Base-by-base conservation (phyloP, 1,284 basidiomycete genomes). In the Apiotrichum brassicae region DNA sequence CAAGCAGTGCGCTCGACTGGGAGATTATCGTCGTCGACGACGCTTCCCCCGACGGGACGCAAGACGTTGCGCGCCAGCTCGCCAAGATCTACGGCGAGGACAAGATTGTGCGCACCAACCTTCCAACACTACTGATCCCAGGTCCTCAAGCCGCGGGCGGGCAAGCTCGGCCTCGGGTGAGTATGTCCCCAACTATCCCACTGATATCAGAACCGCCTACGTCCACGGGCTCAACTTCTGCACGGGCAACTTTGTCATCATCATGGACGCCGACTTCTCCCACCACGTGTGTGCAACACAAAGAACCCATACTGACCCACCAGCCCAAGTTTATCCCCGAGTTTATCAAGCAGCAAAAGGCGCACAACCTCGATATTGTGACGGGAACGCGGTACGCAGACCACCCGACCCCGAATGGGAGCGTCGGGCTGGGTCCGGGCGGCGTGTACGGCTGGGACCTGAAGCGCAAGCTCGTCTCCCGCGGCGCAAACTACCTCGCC, bases 201-300 rank as follows among this genome's bases (percentile, higher is more conserved):
- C 40, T 42, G 11, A 42, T n/a, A 2, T 8, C 40, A 42, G 40
- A 46, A 92, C 90, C 14, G 90, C 90, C 19, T 94, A 94, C 69
- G 87, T 93, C 45, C 86, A 94, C 68, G 90, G 90, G 12, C 77
- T 94, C 46, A 84, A 87, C 62, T 88, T 85, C 67, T 86, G 84
- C 64, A 83, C 85, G 0, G 90, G 90, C n/a, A 87, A 88, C 71
- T 94, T 91, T 75, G 87, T 92, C 30, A 87, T 93, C 65, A 93
- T 94, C 71, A 94, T 94, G 90, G 90, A 94, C 65, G 90, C 90
- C 44, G 90, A 94, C 74, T 93, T 94, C 71, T 92, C 88, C 12
- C 90, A 94, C 68, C 90, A 94, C 65, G 89, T 90, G 72, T 46
- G 84, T 51, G 28, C 8, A 14, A 30, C 9, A 9, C 25, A 13